These are phyloP conservation scores for Lolium rigidum DNA, from an alignment of 176 grass and related monocot species.

Conservation along the genomic window DNA sequence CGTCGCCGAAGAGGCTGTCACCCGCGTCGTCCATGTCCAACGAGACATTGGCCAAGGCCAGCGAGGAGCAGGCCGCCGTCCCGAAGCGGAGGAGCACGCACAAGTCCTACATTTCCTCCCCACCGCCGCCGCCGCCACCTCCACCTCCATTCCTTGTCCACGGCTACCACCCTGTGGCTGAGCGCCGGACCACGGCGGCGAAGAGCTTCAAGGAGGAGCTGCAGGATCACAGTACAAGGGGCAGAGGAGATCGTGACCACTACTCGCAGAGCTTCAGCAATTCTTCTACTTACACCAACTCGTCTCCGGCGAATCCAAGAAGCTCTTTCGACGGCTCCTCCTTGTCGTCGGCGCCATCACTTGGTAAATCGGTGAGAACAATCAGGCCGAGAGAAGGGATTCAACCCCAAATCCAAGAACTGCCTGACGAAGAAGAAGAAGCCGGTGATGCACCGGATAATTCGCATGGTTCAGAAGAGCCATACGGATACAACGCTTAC, in stretches of 20 bases:
- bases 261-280: slow-evolving; percentile 17
- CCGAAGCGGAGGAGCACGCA: slow-evolving; percentile 53
- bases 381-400: slow-evolving; percentile 49
- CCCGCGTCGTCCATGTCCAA: slow-evolving; percentile 57
- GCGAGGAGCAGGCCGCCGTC: slow-evolving; percentile 44
- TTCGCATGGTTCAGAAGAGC: slow-evolving; percentile 49
- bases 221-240: slow-evolving; percentile 63
- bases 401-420: slow-evolving; percentile 39
- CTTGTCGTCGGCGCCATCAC: not conserved
- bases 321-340: slow-evolving; percentile 49
- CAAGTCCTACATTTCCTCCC: slow-evolving; percentile 43
- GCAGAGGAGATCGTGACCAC: slow-evolving; percentile 11
- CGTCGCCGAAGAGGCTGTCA: slow-evolving; percentile 47
- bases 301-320: slow-evolving; percentile 50
- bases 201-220: slow-evolving; percentile 91
- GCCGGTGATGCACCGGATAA: slow-evolving; percentile 14
- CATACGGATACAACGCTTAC: slow-evolving; percentile 49
- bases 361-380: slow-evolving; percentile 71
- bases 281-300: slow-evolving; percentile 46
- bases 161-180: slow-evolving; percentile 42
- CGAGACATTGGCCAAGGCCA: slow-evolving; percentile 54
- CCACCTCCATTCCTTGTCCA: slow-evolving; percentile 73
- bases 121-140: slow-evolving; percentile 71
- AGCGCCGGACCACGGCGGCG: slow-evolving; percentile 44
- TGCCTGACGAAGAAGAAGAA: slow-evolving; percentile 5